Conservation (phyloP, 2,329 filamentous ascomycete species). For the Fusarium dlaminii region DNA sequence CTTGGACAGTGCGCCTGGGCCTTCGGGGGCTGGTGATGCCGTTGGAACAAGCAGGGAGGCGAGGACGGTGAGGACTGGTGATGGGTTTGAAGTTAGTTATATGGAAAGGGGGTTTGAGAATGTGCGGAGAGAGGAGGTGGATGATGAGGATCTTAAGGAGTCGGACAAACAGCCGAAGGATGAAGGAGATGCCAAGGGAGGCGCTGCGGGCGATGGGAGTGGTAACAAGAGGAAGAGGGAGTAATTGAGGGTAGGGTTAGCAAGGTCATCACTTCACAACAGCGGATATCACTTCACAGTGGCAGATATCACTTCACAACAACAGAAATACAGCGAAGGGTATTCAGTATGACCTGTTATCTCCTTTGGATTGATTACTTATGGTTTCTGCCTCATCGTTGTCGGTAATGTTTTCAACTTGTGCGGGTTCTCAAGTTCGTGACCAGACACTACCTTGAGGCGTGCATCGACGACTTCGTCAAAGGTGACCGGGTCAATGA, state of each 20-base stretch:
- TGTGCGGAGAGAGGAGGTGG: rapidly evolving
- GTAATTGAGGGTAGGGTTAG: neutral
- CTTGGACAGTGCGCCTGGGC: neutral
- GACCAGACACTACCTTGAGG: neutral
- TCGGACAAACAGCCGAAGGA: too few relatives aligned
- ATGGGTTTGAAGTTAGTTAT: neutral
- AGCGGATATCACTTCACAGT: too few relatives aligned
- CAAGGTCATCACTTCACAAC: too few relatives aligned
- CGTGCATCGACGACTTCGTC: neutral
- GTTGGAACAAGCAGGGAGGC: too few relatives aligned
- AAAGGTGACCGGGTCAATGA: neutral
- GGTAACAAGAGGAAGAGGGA: neutral
- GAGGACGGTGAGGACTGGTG: rapidly evolving
- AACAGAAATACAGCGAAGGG: neutral
- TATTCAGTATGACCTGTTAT: neutral
- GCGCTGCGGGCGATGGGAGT: neutral
- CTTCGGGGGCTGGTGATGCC: neutral
- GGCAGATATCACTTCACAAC: too few relatives aligned
- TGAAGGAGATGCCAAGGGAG: neutral
- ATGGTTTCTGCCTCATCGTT: neutral
- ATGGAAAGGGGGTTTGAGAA: too few relatives aligned
- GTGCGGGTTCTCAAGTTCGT: neutral
- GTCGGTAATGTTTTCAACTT: rapidly evolving
- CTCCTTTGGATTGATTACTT: neutral
- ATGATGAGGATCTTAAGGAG: neutral